Base-by-base conservation (phyloP, 768 basidiomycete species). In the Thelephora aurantiotincta region DNA sequence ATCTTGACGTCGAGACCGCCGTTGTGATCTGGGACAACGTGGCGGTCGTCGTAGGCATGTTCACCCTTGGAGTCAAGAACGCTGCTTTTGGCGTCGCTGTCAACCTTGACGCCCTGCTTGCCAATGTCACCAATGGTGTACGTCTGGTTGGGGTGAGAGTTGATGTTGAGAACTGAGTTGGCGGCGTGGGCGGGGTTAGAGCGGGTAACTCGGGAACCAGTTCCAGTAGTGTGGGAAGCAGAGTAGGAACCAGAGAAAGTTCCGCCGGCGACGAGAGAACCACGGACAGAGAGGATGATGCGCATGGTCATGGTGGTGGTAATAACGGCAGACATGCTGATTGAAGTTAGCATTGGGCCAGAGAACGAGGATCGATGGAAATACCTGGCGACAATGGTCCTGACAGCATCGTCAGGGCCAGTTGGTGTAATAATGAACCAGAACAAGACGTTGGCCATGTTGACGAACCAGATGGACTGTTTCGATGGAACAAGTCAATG, bases 241-340 rank as follows among this genome's bases (percentile, higher is more conserved):
- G 52, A 33, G 23, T 54, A 52, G 30, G 50, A 47, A 46, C 56
- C 73, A 13, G 76, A 74, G 59, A 87, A 89, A 41, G 71, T 68
- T 18, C 87, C 87, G 36, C 87, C 87, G 36, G 73, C 62, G 19
- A 67, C 71, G 60, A 89, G 82, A 20, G 75, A 61, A n/a, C 86
- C 87, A 47, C 83, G 79, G 45, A 90, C 80, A 51, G 76, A 74
- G 56, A 91, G 82, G 53, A 91, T 71, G 68, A 91, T 87, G 54
- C 87, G 85, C 58, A 89, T 79, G 30, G 79, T 75, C 88, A 90
- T 90, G 14, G 87, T 86, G 35, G 84, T 80, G 23, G 88, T 90
- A 50, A 90, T 76, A 33, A 89, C 86, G 9, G 82, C 85, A 1
- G 88, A 75, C 82, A 91, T 89, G 65, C 77, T 74, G 46, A 3